Evolutionary conservation across 352 stramenopile species (phyloP), one percentile per base, ranked within the genome.

Genomic region (Pythium periplocum): DNA sequence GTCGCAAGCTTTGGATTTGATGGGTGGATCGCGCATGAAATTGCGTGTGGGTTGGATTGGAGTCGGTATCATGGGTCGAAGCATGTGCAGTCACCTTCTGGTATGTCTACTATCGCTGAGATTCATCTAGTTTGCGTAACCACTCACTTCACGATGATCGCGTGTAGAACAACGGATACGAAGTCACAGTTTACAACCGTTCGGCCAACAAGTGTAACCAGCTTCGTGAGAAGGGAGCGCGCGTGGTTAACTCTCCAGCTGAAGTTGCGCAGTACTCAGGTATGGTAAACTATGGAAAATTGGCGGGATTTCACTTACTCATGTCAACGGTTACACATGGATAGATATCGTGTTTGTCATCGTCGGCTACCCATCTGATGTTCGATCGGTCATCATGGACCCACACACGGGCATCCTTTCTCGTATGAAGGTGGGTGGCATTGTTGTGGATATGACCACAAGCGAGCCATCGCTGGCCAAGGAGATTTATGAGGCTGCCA

Each of bases 371-470:
- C 87, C 87, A 6, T 78, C 66, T 12, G 87, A 96, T 40, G 87
- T 96, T 12, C 75, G 78, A 26, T 74, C 76, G 2, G 81, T 94
- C 7, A 83, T 94, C 34, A 55, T 86, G 12, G 83, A 90, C 44
- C 66, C 79, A 0, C 59, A 87, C 30, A 84, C 68, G 11, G 83
- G 83, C 43, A 44, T 86, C 42, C 63, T 94, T 0, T 76, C 76
- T n/a, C 67, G 63, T 46, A 86, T 94, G 68, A 85, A 88, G 53
- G 64, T 72, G 34, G 86, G 81, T 26, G 78, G 86, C 6, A 83
- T 96, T 54, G 82, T 96, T 53, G 83, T 96, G 42, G 88, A 97
- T 55, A 96, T 96, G 86, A 96, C 88, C 1, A 97, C 88, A 1
- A 95, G 82, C 51, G 72, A 90, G 37, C 88, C 88, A 40, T 86